phyloP scores from a whole-genome alignment of 2,329 filamentous ascomycete species.

The Aspergillus chevalieri region DNA sequence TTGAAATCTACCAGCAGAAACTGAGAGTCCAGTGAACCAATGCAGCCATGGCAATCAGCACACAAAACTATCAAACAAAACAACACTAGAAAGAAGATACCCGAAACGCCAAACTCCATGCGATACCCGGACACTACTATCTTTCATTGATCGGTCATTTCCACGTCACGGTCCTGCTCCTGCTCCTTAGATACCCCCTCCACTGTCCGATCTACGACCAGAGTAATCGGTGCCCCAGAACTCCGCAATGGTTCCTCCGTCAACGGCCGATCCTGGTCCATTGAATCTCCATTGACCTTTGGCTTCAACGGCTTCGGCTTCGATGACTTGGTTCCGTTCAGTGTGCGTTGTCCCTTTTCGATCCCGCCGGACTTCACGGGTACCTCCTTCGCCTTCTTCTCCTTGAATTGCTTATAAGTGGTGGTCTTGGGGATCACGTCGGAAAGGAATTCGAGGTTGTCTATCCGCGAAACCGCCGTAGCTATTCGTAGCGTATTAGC shows the following conservation, averaged over 20 bases:
- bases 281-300: constrained; percentile 18
- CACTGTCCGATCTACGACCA: constrained; percentile 50
- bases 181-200: constrained; percentile 35
- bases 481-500: constrained; percentile 45
- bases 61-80: no score
- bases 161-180: constrained; percentile 51
- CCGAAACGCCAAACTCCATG: neutral
- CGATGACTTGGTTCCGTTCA: constrained; percentile 23
- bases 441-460: constrained; percentile 90
- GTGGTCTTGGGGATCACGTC: constrained; percentile 86
- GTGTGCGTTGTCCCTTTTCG: constrained; percentile 35
- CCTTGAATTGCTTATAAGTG: constrained; percentile 73
- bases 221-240: constrained; percentile 44
- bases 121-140: neutral
- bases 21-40: no score
- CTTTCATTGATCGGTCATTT: constrained; percentile 51
- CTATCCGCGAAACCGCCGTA: constrained; percentile 76
- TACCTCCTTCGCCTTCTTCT: constrained; percentile 43
- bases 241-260: constrained; percentile 16
- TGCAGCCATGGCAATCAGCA: no score
- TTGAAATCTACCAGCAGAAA: no score
- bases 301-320: constrained; percentile 8
- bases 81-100: no score
- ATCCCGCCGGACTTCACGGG: constrained; percentile 21
- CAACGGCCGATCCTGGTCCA: constrained; percentile 10